phyloP scores from a whole-genome alignment of 768 basidiomycete genomes.

The Sutorius australiensis region DNA sequence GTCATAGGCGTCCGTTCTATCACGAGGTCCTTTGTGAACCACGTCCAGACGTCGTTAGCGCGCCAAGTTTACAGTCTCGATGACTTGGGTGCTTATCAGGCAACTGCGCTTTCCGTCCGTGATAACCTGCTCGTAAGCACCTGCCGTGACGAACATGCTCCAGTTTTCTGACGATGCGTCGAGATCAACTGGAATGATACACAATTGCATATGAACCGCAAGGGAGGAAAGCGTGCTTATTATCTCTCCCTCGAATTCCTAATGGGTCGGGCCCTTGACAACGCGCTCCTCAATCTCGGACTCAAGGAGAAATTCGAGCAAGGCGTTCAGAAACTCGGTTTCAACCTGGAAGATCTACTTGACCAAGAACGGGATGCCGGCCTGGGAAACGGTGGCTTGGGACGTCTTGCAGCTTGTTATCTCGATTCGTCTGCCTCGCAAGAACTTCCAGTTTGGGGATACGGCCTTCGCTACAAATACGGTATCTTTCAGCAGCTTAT shows the following conservation, averaged over 20 bases:
- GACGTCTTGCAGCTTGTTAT: constrained; percentile 96
- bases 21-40: constrained; percentile 73
- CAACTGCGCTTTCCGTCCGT: constrained; percentile 80
- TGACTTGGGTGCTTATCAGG: constrained; percentile 86
- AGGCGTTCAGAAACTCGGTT: constrained; percentile 76
- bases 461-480: constrained; percentile 88
- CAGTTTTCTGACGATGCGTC: not conserved
- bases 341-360: constrained; percentile 82
- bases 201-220: constrained; percentile 71
- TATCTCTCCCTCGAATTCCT: constrained; percentile 95
- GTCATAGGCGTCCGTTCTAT: constrained; percentile 53
- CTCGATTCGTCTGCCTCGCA: constrained; percentile 89
- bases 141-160: not conserved
- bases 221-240: constrained; percentile 85
- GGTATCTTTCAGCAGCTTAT: constrained; percentile 96
- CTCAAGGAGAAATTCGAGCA: constrained; percentile 72
- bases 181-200: constrained; percentile 86
- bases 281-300: constrained; percentile 83
- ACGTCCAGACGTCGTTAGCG: constrained; percentile 86
- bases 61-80: constrained; percentile 89
- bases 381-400: constrained; percentile 92
- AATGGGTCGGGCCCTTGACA: constrained; percentile 77
- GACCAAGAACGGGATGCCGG: constrained; percentile 91
- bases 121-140: constrained; percentile 76
- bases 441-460: constrained; percentile 93